Conservation (phyloP, 2,329 filamentous ascomycete species). For the Claviceps lovelessii region DNA sequence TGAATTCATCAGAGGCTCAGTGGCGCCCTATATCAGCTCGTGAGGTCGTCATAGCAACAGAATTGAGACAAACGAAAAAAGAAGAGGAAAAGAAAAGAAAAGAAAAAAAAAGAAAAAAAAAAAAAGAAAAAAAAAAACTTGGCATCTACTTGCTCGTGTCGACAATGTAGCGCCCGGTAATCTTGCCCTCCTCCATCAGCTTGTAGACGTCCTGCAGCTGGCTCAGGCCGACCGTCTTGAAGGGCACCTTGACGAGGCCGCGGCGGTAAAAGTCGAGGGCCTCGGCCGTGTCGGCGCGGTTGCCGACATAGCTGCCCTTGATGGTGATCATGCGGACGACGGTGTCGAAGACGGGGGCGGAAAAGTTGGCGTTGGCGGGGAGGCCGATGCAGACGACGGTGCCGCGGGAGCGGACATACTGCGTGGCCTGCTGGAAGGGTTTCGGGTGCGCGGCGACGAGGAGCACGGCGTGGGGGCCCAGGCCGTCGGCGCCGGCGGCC, state of each 20-base stretch:
- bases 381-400: conserved; percentile 80
- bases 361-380: conserved; percentile 64
- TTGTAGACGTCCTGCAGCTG: conserved; percentile 71
- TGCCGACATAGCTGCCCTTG: conserved; percentile 87
- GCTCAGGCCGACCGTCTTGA: conserved; percentile 69
- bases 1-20: too few species aligned
- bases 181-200: conserved; percentile 53
- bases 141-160: conserved; percentile 47
- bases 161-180: conserved; percentile 67
- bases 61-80: too few species aligned
- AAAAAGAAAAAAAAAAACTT: too few species aligned
- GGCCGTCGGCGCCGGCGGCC: conserved; percentile 61
- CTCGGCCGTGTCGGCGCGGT: conserved; percentile 74
- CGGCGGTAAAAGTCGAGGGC: conserved; percentile 79
- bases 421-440: conserved; percentile 88
- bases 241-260: conserved; percentile 75
- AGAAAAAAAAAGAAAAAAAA: too few species aligned
- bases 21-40: too few species aligned
- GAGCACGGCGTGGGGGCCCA: conserved; percentile 77
- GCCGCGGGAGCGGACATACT: conserved; percentile 72
- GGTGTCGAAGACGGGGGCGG: conserved; percentile 76
- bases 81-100: too few species aligned
- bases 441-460: conserved; percentile 77
- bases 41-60: too few species aligned
- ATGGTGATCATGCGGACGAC: conserved; percentile 85